These are phyloP conservation scores for Elaeis oleifera DNA, from an alignment of 202 grass and related monocot species.

Conservation along the genomic window DNA sequence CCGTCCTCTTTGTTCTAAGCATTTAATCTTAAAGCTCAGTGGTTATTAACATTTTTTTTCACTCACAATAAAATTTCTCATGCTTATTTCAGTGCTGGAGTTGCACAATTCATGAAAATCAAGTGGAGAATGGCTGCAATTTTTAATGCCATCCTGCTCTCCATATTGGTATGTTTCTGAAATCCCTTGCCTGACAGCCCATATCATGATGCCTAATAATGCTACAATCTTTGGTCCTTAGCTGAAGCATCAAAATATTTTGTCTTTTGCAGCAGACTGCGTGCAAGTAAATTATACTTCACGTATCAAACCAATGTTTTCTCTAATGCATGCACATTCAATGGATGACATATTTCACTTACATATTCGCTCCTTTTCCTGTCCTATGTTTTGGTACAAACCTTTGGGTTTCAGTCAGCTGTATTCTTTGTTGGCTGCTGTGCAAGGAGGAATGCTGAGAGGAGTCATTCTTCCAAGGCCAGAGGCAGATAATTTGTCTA, in stretches of 20 bases:
- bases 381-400: no score
- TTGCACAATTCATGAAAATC: conserved; percentile 84
- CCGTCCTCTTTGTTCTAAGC: neutral
- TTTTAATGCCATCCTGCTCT: conserved; percentile 70
- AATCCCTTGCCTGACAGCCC: neutral
- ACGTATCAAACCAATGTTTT: no score
- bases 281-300: no score
- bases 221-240: neutral
- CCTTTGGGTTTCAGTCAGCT: conserved; percentile 32
- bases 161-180: conserved; percentile 57
- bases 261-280: no score
- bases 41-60: neutral
- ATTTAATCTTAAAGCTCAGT: neutral
- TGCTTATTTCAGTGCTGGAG: conserved; percentile 55
- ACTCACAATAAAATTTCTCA: neutral
- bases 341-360: no score
- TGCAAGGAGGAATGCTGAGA: conserved; percentile 56
- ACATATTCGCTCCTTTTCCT: no score
- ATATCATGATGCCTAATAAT: neutral
- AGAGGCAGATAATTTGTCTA: conserved; percentile 22
- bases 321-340: no score
- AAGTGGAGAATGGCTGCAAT: conserved; percentile 89
- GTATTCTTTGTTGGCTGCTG: conserved; percentile 86
- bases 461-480: conserved; percentile 28
- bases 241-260: no score